Percentiles rank a stretch among this genome's conserved stretches.
phyloP scores from a whole-genome alignment of 768 basidiomycete species.

The Russula sp. region DNA sequence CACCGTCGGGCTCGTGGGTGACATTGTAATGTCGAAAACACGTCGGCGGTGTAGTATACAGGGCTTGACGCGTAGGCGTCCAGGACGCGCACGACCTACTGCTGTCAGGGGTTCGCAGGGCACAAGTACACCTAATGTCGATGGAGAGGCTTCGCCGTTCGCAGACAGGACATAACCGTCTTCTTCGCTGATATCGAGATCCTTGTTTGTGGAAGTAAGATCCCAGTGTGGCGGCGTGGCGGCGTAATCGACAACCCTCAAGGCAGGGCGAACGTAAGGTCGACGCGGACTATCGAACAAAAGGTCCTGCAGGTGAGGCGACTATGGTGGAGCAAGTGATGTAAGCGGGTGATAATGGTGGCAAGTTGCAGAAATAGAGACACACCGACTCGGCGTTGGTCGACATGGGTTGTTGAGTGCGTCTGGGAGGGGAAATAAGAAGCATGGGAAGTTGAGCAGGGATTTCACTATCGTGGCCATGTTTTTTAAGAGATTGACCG shows the following conservation, averaged over 20 bases:
- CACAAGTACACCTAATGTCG: not conserved
- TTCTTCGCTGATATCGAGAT: constrained; percentile 17
- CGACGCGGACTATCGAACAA: not conserved
- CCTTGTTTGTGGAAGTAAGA: not conserved
- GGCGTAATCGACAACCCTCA: constrained; percentile 4
- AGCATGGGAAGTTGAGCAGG: not conserved
- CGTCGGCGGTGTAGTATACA: constrained; percentile 10
- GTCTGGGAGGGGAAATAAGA: not conserved
- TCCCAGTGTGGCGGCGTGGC: constrained; percentile 5
- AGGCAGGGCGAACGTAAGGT: constrained; percentile 2
- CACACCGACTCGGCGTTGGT: not conserved
- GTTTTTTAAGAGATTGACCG: constrained; percentile 8
- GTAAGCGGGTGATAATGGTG: not conserved
- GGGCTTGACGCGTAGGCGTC: constrained; percentile 14
- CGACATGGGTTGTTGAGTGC: not conserved
- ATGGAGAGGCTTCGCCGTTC: constrained; percentile 9
- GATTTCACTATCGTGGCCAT: not conserved
- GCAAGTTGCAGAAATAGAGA: not conserved
- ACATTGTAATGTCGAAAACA: not conserved
- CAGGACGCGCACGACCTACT: not conserved
- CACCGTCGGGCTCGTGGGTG: constrained; percentile 11
- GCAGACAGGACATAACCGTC: constrained; percentile 20
- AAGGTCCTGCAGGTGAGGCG: not conserved
- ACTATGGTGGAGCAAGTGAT: no score
- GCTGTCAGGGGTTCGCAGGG: constrained; percentile 12